Percentiles rank a stretch among this genome's conserved stretches.
Evolutionary conservation across 257 asterid species (phyloP).

Genomic region (Solanum rostratum): DNA sequence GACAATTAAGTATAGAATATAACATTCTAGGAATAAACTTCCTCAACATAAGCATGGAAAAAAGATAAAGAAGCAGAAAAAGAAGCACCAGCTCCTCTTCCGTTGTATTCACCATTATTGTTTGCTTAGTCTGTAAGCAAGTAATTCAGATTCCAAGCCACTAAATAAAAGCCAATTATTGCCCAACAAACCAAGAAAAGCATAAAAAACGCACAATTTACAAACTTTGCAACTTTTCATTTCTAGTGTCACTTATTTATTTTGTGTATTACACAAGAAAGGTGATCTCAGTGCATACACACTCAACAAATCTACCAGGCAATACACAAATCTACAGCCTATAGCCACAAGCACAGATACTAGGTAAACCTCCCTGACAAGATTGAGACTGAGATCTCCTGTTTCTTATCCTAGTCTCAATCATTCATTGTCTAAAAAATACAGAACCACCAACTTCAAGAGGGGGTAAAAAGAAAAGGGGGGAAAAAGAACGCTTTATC

Average conservation of each 20-base stretch:
- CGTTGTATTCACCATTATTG: slow-evolving; percentile 5
- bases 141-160: slow-evolving; percentile 35
- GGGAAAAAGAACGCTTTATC: background rate
- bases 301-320: background rate
- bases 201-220: background rate
- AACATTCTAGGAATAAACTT: slow-evolving; percentile 9
- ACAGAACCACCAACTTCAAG: background rate
- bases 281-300: background rate
- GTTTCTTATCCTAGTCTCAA: background rate
- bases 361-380: background rate
- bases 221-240: background rate
- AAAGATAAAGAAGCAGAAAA: slow-evolving; percentile 11
- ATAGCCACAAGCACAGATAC: background rate
- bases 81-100: background rate
- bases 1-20: slow-evolving; percentile 9
- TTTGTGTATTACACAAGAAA: background rate
- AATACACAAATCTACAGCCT: background rate
- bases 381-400: background rate
- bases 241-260: background rate
- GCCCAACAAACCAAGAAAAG: slow-evolving; percentile 12
- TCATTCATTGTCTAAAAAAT: background rate
- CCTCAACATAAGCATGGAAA: slow-evolving; percentile 8
- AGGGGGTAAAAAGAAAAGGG: too few species aligned
- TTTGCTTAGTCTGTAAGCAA: slow-evolving; percentile 63
- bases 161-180: slow-evolving; percentile 19